Evolutionary conservation across 2,329 filamentous ascomycete genomes (phyloP).

Genomic region (Diplodia seriata): DNA sequence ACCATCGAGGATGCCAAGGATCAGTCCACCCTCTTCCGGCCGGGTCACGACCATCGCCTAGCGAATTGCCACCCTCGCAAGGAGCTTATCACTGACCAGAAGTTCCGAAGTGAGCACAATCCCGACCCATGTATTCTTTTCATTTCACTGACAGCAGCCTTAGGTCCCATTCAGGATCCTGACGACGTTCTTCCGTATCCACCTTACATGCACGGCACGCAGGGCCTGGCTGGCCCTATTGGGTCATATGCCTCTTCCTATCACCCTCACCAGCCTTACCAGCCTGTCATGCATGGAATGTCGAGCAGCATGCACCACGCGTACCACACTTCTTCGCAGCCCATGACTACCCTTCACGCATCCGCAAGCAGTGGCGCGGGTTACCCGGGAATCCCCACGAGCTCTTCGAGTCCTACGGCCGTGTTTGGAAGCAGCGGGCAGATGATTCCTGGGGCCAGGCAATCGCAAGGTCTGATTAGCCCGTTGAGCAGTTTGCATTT

Average conservation of each 20-base stretch:
- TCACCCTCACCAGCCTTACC: constrained; percentile 17
- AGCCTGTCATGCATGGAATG: constrained; percentile 18
- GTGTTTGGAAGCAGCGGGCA: constrained; percentile 21
- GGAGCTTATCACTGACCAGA: constrained; percentile 30
- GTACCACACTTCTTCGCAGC: constrained; percentile 26
- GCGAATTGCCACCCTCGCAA: constrained; percentile 30
- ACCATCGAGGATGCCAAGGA: constrained; percentile 74
- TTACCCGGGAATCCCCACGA: constrained; percentile 3
- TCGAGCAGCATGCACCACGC: constrained; percentile 4
- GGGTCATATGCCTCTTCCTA: constrained; percentile 22
- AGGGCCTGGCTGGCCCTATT: not conserved
- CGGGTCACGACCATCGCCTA: constrained; percentile 26
- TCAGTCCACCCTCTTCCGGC: constrained; percentile 20
- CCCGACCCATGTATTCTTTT: not conserved
- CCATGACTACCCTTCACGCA: constrained; percentile 20
- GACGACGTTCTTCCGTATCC: constrained; percentile 29
- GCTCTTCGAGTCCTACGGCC: constrained; percentile 11
- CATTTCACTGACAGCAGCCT: not conserved
- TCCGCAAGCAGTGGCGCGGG: constrained; percentile 12
- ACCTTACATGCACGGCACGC: not conserved
- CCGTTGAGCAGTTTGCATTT: constrained; percentile 24
- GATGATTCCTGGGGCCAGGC: constrained; percentile 13
- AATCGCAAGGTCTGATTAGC: constrained; percentile 24
- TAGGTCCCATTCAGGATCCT: constrained; percentile 30
- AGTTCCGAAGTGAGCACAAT: constrained; percentile 29